Evolutionary conservation across 176 grass and related monocot genomes (phyloP).

Genomic region (Puya raimondii): DNA sequence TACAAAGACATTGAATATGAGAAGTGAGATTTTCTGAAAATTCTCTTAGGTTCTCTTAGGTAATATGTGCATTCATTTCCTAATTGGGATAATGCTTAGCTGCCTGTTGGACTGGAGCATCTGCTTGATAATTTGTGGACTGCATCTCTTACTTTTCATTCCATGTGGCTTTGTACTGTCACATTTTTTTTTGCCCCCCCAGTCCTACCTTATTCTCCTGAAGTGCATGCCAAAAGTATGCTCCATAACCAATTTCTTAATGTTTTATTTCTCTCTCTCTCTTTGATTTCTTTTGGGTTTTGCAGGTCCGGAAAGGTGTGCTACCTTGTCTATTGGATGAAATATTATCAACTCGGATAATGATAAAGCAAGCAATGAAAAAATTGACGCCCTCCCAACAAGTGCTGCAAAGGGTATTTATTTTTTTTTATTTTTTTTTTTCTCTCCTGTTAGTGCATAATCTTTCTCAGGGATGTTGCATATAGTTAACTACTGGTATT

Average conservation of each 20-base stretch:
- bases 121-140: too few species aligned
- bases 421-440: conserved; percentile 5
- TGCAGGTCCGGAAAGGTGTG: conserved; percentile 88
- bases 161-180: too few species aligned
- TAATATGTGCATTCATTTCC: too few species aligned
- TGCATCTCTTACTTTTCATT: too few species aligned
- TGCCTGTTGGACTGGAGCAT: too few species aligned
- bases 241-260: not conserved
- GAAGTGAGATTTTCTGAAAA: not conserved
- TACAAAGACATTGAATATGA: too few species aligned
- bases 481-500: not conserved
- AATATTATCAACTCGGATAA: conserved; percentile 89
- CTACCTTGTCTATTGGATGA: conserved; percentile 72
- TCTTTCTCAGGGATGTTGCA: not conserved
- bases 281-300: conserved; percentile 9
- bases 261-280: conserved; percentile 5
- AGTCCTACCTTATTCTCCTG: too few species aligned
- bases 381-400: conserved; percentile 57
- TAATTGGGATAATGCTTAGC: too few species aligned
- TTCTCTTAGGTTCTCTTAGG: not conserved
- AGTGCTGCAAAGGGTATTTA: conserved; percentile 80
- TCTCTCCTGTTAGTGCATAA: not conserved
- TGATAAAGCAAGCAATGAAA: conserved; percentile 96
- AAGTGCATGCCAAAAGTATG: not conserved
- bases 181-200: too few species aligned